Conservation (phyloP, 2,329 filamentous ascomycete genomes). For the Penicillium sp. region DNA sequence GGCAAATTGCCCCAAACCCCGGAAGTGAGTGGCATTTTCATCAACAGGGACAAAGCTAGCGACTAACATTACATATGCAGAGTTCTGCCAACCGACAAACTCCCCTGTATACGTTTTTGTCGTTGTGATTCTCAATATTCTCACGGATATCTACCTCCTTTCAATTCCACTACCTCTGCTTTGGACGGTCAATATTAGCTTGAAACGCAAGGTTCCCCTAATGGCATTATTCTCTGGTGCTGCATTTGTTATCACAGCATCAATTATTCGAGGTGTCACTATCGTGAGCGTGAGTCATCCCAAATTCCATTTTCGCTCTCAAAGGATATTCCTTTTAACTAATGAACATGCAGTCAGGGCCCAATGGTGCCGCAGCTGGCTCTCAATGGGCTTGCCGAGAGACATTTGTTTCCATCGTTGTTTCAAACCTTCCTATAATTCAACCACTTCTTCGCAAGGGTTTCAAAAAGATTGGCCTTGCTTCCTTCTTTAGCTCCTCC, state of each 20-base stretch:
- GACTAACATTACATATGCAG: constrained; percentile 28
- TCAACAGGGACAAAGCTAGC: background rate
- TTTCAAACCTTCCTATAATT: constrained; percentile 47
- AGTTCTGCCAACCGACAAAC: constrained; percentile 52
- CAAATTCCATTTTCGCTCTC: too few species aligned
- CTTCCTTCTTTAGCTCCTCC: constrained; percentile 29
- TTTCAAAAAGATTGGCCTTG: constrained; percentile 32
- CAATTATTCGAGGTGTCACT: constrained; percentile 56
- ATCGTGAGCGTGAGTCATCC: constrained; percentile 44
- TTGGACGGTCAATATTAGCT: constrained; percentile 54
- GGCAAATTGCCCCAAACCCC: constrained; percentile 63
- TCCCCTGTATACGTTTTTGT: constrained; percentile 54
- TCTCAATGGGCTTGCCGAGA: constrained; percentile 49
- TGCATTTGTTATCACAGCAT: constrained; percentile 57
- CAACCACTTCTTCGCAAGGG: constrained; percentile 35
- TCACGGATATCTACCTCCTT: constrained; percentile 62
- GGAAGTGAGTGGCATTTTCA: constrained; percentile 49
- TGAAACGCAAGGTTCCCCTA: constrained; percentile 55
- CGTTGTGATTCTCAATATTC: constrained; percentile 54
- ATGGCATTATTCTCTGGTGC: constrained; percentile 59
- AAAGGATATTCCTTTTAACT: background rate
- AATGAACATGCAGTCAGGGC: constrained; percentile 29
- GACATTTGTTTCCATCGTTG: constrained; percentile 47
- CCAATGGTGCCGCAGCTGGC: constrained; percentile 40
- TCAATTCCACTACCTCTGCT: constrained; percentile 62